Evolutionary conservation across 345 rosid species (phyloP).

Genomic region (Moringa oleifera): DNA sequence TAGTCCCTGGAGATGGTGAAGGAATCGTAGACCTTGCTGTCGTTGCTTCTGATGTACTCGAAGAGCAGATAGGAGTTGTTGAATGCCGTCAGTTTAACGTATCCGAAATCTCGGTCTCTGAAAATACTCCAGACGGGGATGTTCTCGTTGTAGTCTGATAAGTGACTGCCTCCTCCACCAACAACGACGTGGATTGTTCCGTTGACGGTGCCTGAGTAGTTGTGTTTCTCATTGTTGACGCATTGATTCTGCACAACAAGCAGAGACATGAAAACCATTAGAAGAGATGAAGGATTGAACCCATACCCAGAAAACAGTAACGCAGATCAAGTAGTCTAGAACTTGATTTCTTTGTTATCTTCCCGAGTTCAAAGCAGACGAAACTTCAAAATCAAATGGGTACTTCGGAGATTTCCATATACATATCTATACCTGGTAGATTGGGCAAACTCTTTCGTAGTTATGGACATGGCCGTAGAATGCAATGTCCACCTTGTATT

Average conservation of each 20-base stretch:
- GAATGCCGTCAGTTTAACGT: slow-evolving; percentile 32
- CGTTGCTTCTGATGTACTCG: slow-evolving; percentile 36
- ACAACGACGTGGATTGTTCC: slow-evolving; percentile 53
- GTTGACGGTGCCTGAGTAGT: slow-evolving; percentile 35
- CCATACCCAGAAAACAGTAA: too few species aligned
- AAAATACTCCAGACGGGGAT: slow-evolving; percentile 38
- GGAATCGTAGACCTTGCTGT: slow-evolving; percentile 36
- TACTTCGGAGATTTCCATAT: too few species aligned
- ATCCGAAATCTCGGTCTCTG: slow-evolving; percentile 45
- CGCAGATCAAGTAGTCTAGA: too few species aligned
- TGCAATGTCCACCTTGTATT: slow-evolving; percentile 77
- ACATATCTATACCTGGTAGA: slow-evolving; percentile 71
- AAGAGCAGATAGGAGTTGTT: slow-evolving; percentile 31
- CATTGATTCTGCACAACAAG: slow-evolving; percentile 33
- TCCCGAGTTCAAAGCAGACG: too few species aligned
- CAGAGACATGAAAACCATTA: neutral
- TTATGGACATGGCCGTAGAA: slow-evolving; percentile 81
- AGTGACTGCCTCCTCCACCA: slow-evolving; percentile 50
- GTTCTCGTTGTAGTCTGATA: slow-evolving; percentile 27
- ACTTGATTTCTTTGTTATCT: too few species aligned
- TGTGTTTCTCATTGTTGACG: slow-evolving; percentile 22
- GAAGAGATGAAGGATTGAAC: too few species aligned
- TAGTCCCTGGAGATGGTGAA: slow-evolving; percentile 46
- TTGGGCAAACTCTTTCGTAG: slow-evolving; percentile 76
- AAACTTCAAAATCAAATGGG: too few species aligned